A percentile compares a stretch with the other conserved stretches of the same genome.
Conservation (phyloP, 2,329 filamentous ascomycete genomes). For the Diaporthe helianthi region DNA sequence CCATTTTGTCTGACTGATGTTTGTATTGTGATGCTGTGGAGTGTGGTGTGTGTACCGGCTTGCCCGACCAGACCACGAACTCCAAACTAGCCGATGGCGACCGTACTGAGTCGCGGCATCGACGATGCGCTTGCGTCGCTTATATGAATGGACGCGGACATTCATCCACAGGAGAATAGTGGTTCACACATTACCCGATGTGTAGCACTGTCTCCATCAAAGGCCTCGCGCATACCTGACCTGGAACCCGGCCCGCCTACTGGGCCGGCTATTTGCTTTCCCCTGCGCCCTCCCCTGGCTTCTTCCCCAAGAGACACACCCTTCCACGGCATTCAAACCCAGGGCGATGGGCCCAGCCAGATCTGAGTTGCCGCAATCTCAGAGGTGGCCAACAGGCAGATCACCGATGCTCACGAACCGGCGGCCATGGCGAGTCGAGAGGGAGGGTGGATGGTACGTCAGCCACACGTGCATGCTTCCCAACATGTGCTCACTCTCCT, state of each 20-base stretch:
- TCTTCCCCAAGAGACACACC: neutral
- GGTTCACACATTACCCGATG: neutral
- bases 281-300: no score
- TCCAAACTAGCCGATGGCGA: slow-evolving; percentile 7
- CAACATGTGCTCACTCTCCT: neutral
- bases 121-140: neutral
- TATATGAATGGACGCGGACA: neutral
- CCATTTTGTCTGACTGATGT: slow-evolving; percentile 17
- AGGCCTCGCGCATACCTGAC: neutral
- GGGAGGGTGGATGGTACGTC: slow-evolving; percentile 9
- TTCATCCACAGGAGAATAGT: neutral
- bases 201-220: neutral
- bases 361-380: slow-evolving; percentile 10
- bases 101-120: slow-evolving; percentile 16
- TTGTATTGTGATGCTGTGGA: neutral
- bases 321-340: neutral
- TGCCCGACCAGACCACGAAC: slow-evolving; percentile 10
- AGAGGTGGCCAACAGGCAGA: neutral
- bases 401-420: slow-evolving; percentile 1
- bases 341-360: slow-evolving; percentile 3
- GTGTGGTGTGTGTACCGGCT: neutral
- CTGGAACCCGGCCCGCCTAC: neutral
- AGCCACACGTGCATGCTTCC: slow-evolving; percentile 1
- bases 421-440: slow-evolving; percentile 14
- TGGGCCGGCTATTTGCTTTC: neutral